Evolutionary conservation across 192 early-diverging fungal species (phyloP).

Genomic region (Coemansia sp.): DNA sequence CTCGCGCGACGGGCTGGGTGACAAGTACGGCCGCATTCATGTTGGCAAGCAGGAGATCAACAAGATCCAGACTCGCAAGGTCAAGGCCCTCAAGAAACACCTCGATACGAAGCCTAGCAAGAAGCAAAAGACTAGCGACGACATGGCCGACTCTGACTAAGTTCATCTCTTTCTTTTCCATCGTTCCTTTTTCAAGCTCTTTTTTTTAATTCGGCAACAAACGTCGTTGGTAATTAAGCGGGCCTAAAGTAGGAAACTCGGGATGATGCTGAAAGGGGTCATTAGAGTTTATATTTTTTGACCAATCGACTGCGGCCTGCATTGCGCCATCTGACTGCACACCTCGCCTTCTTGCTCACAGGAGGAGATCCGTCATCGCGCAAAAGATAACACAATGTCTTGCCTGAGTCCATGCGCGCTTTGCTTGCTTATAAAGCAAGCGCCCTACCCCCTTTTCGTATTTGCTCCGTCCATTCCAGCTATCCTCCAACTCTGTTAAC

Average conservation of each 20-base stretch:
- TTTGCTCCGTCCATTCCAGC: neutral
- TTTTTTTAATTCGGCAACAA: neutral
- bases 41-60: conserved; percentile 89
- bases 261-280: neutral
- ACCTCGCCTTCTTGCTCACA: conserved; percentile 5
- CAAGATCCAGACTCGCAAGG: conserved; percentile 97
- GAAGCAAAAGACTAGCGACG: conserved; percentile 23
- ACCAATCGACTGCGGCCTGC: conserved; percentile 1
- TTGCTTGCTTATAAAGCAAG: conserved; percentile 8
- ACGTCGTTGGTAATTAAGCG: neutral
- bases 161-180: neutral
- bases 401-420: neutral
- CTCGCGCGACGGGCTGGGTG: conserved; percentile 84
- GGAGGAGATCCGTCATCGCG: neutral
- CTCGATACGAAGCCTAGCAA: conserved; percentile 36
- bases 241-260: neutral
- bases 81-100: conserved; percentile 91
- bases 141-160: conserved; percentile 15
- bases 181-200: neutral
- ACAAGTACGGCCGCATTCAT: conserved; percentile 91
- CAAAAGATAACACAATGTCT: conserved; percentile 4
- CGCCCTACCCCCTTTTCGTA: neutral
- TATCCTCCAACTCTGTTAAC: too few relatives aligned
- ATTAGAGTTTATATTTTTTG: neutral
- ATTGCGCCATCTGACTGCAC: conserved; percentile 10